Evolutionary conservation across 2,329 filamentous ascomycete species (phyloP), one percentile per base, ranked within the genome.

Genomic region (Bipolaris bicolor): DNA sequence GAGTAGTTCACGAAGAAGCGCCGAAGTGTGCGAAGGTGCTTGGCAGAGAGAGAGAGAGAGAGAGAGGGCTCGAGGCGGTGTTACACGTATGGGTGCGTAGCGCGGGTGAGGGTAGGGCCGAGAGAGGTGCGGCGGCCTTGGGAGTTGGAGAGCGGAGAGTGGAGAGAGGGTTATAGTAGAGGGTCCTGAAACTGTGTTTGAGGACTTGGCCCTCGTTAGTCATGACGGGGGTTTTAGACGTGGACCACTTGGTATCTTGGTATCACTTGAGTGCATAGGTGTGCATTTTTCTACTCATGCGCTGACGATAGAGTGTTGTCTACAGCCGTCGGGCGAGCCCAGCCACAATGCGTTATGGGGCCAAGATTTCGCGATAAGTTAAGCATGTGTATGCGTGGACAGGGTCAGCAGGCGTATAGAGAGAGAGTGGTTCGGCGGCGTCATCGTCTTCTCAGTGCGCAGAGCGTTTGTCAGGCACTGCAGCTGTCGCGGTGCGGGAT

Each of bases 381-480:
- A 22, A 41, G 39, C 13, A 22, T 22, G 13, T 7, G 20, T 3
- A 22, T 18, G 34, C 52, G 52, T 22, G 16, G 37, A 34, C 26
- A 52, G 40, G 52, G 20, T 40, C 41, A 40, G 41, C 22, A 41
- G 46, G 52, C 48, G 18, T 41, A 22, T 41, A 41, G 5, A 15
- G 3, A 41, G 5, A 15, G 3, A 22, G n/a, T 24, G 20, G 22
- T 31, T 29, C 1, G 16, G 10, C 10, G 24, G 9, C 33, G 16
- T 26, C 43, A 11, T 37, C 26, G 33, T n/a, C n/a, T 26, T 22
- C 33, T 16, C 45, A 29, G 7, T 10, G 26, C 26, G 9, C 26
- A 29, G 26, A 29, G 5, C 2, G 26, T 29, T 29, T 10, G 26
- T 9, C 9, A 9, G 26, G 13, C 41, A 9, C 37, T 39, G 13